Conservation (phyloP, 192 early-diverging fungal genomes). For the Gamsiella multidivaricata region DNA sequence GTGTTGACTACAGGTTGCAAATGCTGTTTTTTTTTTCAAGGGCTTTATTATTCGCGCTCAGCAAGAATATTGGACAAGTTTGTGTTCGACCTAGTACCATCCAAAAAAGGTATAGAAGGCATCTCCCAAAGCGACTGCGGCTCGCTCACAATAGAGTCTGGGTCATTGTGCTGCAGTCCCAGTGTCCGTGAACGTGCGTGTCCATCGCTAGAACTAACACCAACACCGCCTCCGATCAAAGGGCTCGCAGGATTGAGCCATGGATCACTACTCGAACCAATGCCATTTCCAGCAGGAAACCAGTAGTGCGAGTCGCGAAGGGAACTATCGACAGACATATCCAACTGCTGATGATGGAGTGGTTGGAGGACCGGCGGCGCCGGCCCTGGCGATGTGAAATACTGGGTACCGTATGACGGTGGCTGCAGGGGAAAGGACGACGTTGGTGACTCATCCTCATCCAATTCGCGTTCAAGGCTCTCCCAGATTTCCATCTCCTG, state of each 20-base stretch:
- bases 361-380: background rate
- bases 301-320: conserved; percentile 9
- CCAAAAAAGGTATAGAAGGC: too few species aligned
- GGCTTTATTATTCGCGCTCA: too few species aligned
- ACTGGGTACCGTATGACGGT: background rate
- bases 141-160: too few species aligned
- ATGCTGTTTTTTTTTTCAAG: too few species aligned
- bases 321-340: background rate
- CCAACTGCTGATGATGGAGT: background rate
- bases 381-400: background rate
- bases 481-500: conserved; percentile 42
- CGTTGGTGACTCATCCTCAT: background rate
- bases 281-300: background rate
- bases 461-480: conserved; percentile 29
- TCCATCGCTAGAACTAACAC: too few species aligned
- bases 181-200: too few species aligned
- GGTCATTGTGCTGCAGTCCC: too few species aligned
- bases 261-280: background rate
- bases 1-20: too few species aligned
- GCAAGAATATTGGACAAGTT: too few species aligned
- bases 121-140: too few species aligned
- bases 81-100: too few species aligned
- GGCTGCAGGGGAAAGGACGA: background rate
- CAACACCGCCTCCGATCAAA: background rate
- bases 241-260: background rate